Percentiles rank a stretch among this genome's conserved stretches.
phyloP scores from a whole-genome alignment of 2,329 filamentous ascomycete genomes.

The Sordariomycetes sp. region DNA sequence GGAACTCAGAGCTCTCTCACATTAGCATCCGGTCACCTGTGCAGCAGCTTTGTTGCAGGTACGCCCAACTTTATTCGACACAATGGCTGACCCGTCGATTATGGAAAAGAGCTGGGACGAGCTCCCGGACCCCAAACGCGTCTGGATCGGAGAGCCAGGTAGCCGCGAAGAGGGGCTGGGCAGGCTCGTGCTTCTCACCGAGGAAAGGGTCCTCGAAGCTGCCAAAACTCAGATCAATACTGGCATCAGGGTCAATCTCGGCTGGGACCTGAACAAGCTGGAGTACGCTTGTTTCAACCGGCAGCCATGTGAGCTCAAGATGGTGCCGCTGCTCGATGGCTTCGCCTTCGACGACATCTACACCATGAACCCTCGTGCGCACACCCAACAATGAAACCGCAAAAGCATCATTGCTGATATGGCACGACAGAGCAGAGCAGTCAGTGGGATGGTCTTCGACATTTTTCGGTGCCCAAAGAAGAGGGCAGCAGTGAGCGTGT shows the following conservation, averaged over 20 bases:
- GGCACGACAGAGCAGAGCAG: constrained; percentile 27
- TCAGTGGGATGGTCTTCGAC: constrained; percentile 41
- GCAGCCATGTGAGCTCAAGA: constrained; percentile 37
- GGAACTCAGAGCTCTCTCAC: no score
- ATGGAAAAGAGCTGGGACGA: constrained; percentile 4
- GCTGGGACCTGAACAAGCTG: constrained; percentile 46
- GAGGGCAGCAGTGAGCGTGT: constrained; percentile 22
- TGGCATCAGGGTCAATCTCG: constrained; percentile 40
- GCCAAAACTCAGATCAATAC: constrained; percentile 40
- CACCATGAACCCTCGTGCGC: constrained; percentile 32
- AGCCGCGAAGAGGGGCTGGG: constrained; percentile 43
- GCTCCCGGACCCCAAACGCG: constrained; percentile 35
- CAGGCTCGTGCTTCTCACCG: constrained; percentile 39
- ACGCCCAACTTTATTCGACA: no score
- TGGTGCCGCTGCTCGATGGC: constrained; percentile 36
- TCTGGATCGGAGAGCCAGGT: constrained; percentile 35
- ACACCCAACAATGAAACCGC: neutral
- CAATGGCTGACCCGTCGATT: constrained; percentile 2
- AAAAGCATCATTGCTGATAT: neutral
- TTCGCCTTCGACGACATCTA: constrained; percentile 40
- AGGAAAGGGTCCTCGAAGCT: constrained; percentile 39
- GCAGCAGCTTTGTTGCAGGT: no score
- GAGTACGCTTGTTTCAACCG: constrained; percentile 45
- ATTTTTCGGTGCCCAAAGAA: constrained; percentile 32
- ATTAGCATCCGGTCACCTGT: no score